Conservation (phyloP, 2,329 filamentous ascomycete genomes). For the Fusarium mundagurra region DNA sequence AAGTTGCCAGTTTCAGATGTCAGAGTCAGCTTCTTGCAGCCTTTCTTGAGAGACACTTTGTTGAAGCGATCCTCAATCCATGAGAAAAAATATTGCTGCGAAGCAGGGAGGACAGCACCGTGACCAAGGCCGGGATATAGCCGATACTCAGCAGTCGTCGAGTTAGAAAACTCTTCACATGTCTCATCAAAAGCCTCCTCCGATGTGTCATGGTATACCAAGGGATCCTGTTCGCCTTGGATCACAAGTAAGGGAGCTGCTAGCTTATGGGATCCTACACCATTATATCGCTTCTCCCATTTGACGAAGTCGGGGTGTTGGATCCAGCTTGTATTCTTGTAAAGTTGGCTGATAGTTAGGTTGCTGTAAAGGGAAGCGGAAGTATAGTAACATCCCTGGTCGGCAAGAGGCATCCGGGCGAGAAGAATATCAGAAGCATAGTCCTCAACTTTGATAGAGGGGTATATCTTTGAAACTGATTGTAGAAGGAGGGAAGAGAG, state of each 20-base stretch:
- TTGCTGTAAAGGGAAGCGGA: not conserved
- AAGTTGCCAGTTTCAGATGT: not conserved
- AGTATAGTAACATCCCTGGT: slow-evolving; percentile 1
- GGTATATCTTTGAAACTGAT: not conserved
- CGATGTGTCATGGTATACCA: slow-evolving; percentile 16
- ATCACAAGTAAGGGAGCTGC: slow-evolving; percentile 38
- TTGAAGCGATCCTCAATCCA: not conserved
- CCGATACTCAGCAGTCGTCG: not conserved
- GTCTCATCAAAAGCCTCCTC: slow-evolving; percentile 25
- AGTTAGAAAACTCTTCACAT: slow-evolving; percentile 7
- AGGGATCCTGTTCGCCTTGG: slow-evolving; percentile 29
- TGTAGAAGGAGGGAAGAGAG: slow-evolving; percentile 1
- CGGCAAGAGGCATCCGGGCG: not conserved
- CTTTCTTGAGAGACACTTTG: not conserved
- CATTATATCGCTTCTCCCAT: slow-evolving; percentile 5
- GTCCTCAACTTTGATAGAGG: not conserved
- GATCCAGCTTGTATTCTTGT: slow-evolving; percentile 3
- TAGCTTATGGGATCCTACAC: slow-evolving; percentile 28
- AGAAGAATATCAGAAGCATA: not conserved
- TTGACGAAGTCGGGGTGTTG: not conserved
- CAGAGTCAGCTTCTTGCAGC: not conserved
- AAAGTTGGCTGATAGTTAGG: not conserved
- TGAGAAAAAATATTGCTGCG: not conserved
- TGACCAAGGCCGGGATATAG: slow-evolving; percentile 9
- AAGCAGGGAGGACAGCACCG: not conserved